Base-by-base conservation (phyloP, 306 rosid genomes). In the Luffa aegyptiaca region DNA sequence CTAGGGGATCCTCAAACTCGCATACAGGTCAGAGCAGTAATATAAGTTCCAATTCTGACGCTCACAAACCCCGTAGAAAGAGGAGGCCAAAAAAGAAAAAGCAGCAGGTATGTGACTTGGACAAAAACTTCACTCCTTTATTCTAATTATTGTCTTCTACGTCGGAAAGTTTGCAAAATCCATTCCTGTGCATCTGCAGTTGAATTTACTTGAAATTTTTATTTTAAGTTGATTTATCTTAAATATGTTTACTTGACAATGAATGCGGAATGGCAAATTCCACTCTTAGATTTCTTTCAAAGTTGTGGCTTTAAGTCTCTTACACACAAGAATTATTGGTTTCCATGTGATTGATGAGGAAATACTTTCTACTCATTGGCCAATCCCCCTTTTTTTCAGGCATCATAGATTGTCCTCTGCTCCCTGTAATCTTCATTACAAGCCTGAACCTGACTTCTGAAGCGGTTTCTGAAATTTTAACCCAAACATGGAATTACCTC, bases 21-120 rank as follows among this genome's bases (percentile, higher is more conserved):
- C 87, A 86, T 62, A 90, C 96, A 11, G 81, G 92, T 82, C 96
- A 87, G 46, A 90, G 97, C 66, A 95, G 99, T 84, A 91, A 89
- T 82, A 75, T 95, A 79, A 95, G 99, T 85, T 95, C 99, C 85
- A 95, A 95, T 86, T 95, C 97, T 37, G 99, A 95, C 86, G 99
- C 99, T 75, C 96, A 89, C 84, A 95, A 95, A 79, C 97, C 99
- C 56, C 82, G 92, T 80, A 90, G 97, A 82, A 95, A 95, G 90
- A 89, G 99, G 86, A 93, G 99, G 86, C 97, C 87, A 73, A 95
- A 90, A 89, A 95, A 95, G 90, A 93, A 90, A 66, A 92, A 90
- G 80, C 90, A 90, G 79, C 96, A 95, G 94, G 97, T 95, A 80
- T 39, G 64, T 81, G n/a, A 80, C 62, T 79, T 61, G 31, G 48